Percentiles rank a stretch among this genome's conserved stretches.
Evolutionary conservation across 148 eudicot species (phyloP).

Genomic region (Amaranthus palmeri): DNA sequence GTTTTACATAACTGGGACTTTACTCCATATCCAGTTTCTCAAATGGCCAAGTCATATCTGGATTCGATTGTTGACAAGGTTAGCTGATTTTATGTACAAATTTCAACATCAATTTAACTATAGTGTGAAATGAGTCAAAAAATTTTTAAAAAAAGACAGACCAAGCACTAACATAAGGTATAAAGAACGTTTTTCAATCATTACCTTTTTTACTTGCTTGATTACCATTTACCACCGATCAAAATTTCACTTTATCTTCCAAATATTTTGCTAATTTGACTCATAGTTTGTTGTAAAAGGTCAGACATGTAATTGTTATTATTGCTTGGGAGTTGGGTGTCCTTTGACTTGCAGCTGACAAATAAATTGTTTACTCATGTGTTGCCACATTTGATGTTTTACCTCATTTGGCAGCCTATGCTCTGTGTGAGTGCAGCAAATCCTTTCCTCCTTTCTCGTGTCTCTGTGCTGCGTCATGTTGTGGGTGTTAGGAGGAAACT

Average conservation of each 20-base stretch:
- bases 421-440: slow-evolving; percentile 95
- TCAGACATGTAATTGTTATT: not conserved
- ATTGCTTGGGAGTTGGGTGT: not conserved
- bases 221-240: too few relatives aligned
- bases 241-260: not conserved
- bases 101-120: not conserved
- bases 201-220: too few relatives aligned
- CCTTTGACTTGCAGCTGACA: slow-evolving; percentile 1
- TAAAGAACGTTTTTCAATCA: too few relatives aligned
- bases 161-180: too few relatives aligned
- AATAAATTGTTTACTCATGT: not conserved
- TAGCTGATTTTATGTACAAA: slow-evolving; percentile 4
- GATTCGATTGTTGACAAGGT: slow-evolving; percentile 83
- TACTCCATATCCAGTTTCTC: slow-evolving; percentile 75
- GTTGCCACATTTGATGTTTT: not conserved
- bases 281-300: not conserved
- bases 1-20: slow-evolving; percentile 98
- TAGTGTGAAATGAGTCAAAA: too few relatives aligned
- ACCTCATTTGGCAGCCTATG: slow-evolving; percentile 76
- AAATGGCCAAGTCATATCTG: slow-evolving; percentile 81
- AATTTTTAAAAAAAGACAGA: too few relatives aligned
- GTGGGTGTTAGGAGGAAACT: slow-evolving; percentile 68
- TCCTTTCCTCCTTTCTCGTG: slow-evolving; percentile 76
- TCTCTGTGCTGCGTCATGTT: slow-evolving; percentile 71
- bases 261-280: not conserved